Conservation (phyloP, 306 rosid genomes). For the Psophocarpus tetragonolobus region DNA sequence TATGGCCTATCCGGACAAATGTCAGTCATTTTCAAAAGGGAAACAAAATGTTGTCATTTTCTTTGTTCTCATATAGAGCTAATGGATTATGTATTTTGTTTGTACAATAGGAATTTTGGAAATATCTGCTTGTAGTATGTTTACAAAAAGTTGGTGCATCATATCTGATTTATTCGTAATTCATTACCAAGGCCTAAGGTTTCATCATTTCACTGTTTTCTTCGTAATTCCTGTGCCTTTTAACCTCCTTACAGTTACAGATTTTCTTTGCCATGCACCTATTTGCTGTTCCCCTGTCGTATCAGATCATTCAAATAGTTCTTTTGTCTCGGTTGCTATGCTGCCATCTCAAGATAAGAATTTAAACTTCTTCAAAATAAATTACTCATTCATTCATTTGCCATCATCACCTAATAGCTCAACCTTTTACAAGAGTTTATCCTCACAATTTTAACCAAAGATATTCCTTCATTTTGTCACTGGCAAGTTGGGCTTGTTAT, state of each 20-base stretch:
- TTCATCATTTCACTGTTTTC: background rate
- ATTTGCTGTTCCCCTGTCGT: slow-evolving; percentile 65
- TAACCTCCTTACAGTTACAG: slow-evolving; percentile 66
- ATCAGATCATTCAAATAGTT: slow-evolving; percentile 58
- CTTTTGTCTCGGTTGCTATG: slow-evolving; percentile 65
- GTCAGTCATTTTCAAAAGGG: background rate
- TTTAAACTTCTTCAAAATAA: no score
- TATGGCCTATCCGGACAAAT: background rate
- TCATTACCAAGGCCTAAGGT: background rate
- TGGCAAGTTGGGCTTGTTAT: slow-evolving; percentile 26
- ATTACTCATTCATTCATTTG: background rate
- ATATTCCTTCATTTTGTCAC: slow-evolving; percentile 39
- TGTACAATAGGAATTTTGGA: background rate
- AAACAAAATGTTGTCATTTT: background rate
- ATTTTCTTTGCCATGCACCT: slow-evolving; percentile 73
- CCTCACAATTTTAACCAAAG: slow-evolving; percentile 19
- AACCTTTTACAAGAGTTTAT: background rate
- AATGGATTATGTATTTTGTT: background rate
- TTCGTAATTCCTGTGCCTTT: slow-evolving; percentile 56
- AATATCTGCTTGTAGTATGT: background rate
- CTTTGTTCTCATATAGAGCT: background rate
- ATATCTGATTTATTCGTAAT: slow-evolving; percentile 2
- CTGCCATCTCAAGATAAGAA: slow-evolving; percentile 40
- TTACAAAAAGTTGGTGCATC: background rate
- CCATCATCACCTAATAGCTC: background rate